These are phyloP conservation scores for Cryptococcus jaspeensis DNA, from an alignment of 1,284 basidiomycete genomes.

Conservation along the genomic window DNA sequence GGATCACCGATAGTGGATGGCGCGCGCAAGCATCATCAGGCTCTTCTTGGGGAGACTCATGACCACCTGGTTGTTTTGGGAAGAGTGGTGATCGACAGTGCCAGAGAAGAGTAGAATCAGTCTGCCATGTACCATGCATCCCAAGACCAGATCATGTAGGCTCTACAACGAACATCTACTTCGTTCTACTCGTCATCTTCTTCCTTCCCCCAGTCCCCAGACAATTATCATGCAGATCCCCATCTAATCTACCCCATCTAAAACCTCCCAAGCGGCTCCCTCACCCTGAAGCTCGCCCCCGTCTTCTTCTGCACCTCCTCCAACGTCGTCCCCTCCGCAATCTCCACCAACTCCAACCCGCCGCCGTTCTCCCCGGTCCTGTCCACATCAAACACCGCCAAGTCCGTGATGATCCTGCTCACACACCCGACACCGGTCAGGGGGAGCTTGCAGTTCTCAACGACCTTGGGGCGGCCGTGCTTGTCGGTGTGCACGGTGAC, in stretches of 20 bases:
- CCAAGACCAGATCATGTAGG: too few species aligned
- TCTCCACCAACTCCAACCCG: conserved; percentile 72
- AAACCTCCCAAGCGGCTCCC: conserved; percentile 43
- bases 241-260: conserved; percentile 8
- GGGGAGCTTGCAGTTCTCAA: conserved; percentile 77
- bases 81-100: too few species aligned
- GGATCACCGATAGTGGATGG: too few species aligned
- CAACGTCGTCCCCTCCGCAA: conserved; percentile 76
- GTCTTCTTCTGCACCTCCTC: conserved; percentile 85
- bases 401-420: conserved; percentile 87
- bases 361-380: conserved; percentile 58
- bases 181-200: too few species aligned
- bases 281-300: conserved; percentile 67
- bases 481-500: conserved; percentile 89
- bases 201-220: too few species aligned
- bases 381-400: conserved; percentile 85
- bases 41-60: too few species aligned
- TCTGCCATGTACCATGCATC: too few species aligned
- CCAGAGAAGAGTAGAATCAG: too few species aligned
- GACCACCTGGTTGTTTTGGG: too few species aligned
- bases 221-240: neutral
- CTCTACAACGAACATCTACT: too few species aligned
- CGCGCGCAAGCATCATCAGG: too few species aligned
- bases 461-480: conserved; percentile 83
- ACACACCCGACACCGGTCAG: conserved; percentile 83